Base-by-base conservation (phyloP, 1,284 basidiomycete species). In the Microbotryum silenes-acaulis region DNA sequence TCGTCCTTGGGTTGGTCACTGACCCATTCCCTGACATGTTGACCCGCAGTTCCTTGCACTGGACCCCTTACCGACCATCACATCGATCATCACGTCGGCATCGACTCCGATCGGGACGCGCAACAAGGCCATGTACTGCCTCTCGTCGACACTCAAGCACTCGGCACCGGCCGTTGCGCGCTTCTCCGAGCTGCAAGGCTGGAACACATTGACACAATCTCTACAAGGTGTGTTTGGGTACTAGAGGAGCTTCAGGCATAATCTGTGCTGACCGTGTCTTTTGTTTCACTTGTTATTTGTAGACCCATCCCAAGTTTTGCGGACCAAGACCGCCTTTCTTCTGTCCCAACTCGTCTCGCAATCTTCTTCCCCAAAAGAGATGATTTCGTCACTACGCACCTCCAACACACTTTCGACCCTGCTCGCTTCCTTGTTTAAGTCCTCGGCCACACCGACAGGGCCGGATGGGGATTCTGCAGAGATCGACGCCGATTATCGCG, bases 121-220 rank as follows among this genome's bases (percentile, higher is more conserved):
- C 18, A 83, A 88, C 42, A 94, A 94, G 76, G 90, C 87, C 1
- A 82, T 93, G 50, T 97, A 97, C 74, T 81, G 88, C 1, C 77
- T 97, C 16, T 93, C 90, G 0, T 86, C 89, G 0, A 75, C 91
- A 0, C 75, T 97, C 54, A 92, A 91, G 74, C 91, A 94, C 75
- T 88, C 86, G 64, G 81, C 82, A 0, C 77, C 79, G 2, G 89
- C 88, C 0, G 83, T 92, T 2, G 68, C 74, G 37, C 76, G 78
- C n/a, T 79, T 93, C 54, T 78, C 78, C 3, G 77, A 79, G 10
- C 72, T 79, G 1, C 81, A 79, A 48, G 91, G 90, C 0, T 93
- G 88, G 89, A 18, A 21, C 0, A 44, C 47, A 4, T 33, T 69
- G 21, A 59, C 55, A 25, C 57, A 58, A 27, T 31, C 54, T 6